These are phyloP conservation scores for Cladochytrium replicatum DNA, from an alignment of 192 early-diverging fungal species.

Conservation along the genomic window DNA sequence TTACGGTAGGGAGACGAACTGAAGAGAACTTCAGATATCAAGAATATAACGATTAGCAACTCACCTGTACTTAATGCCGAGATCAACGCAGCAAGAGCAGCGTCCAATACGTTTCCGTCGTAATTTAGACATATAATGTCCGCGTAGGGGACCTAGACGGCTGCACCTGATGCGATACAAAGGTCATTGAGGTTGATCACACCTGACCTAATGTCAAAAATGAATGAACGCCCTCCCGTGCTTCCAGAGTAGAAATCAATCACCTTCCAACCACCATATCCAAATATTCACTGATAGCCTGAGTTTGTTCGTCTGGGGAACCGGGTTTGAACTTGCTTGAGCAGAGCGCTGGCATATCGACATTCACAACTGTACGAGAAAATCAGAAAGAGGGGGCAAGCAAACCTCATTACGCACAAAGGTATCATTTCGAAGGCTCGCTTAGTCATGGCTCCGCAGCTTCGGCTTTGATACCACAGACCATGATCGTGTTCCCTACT, in stretches of 20 bases:
- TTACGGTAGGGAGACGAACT: conserved; percentile 65
- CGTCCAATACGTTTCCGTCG: conserved; percentile 86
- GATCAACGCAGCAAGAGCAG: conserved; percentile 64
- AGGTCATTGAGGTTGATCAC: conserved; percentile 59
- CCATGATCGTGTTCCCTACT: conserved; percentile 77
- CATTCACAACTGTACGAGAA: conserved; percentile 59
- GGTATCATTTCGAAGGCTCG: conserved; percentile 61
- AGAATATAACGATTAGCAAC: conserved; percentile 1
- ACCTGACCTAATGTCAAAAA: conserved; percentile 20
- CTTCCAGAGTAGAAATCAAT: not conserved
- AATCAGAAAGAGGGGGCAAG: not conserved
- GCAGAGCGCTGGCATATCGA: conserved; percentile 86
- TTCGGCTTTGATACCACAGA: conserved; percentile 93
- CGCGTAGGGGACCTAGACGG: conserved; percentile 76
- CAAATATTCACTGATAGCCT: conserved; percentile 69
- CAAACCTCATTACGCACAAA: conserved; percentile 38
- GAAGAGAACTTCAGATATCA: not conserved
- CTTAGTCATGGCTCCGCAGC: conserved; percentile 69
- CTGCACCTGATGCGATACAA: conserved; percentile 69
- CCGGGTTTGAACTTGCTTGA: conserved; percentile 75
- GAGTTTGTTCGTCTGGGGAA: conserved; percentile 72
- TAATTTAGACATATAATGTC: conserved; percentile 87
- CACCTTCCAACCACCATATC: conserved; percentile 52
- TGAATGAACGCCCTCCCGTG: not conserved
- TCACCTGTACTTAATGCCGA: conserved; percentile 68